Evolutionary conservation across 192 early-diverging fungal species (phyloP).

Genomic region (Dissophora ornata): DNA sequence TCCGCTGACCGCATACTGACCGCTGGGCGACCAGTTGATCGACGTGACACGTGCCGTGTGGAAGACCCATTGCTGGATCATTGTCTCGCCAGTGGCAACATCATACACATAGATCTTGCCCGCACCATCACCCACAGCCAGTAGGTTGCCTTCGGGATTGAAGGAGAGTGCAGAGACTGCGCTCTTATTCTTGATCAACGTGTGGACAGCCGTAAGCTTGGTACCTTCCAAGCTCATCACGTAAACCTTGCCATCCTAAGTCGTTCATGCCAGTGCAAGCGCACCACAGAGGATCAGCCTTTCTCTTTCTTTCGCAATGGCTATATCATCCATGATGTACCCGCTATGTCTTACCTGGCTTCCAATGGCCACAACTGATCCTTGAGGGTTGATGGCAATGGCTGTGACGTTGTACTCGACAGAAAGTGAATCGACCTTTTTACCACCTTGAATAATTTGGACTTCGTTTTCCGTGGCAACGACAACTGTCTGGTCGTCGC

Average conservation of each 20-base stretch:
- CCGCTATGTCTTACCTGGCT: constrained; percentile 65
- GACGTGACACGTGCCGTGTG: constrained; percentile 88
- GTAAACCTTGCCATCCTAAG: constrained; percentile 75
- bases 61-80: constrained; percentile 85
- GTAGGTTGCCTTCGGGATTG: constrained; percentile 75
- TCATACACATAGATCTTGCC: constrained; percentile 85
- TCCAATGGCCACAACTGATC: constrained; percentile 70
- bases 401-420: constrained; percentile 62
- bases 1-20: constrained; percentile 78
- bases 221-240: constrained; percentile 68
- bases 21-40: constrained; percentile 84
- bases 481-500: constrained; percentile 59
- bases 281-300: too few relatives aligned
- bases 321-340: too few relatives aligned
- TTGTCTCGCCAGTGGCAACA: constrained; percentile 58
- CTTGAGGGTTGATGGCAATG: constrained; percentile 66
- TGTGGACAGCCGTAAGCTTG: constrained; percentile 33
- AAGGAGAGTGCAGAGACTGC: constrained; percentile 84
- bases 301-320: too few relatives aligned
- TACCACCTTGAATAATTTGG: constrained; percentile 63
- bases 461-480: constrained; percentile 65
- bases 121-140: constrained; percentile 85
- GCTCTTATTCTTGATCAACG: constrained; percentile 62
- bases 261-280: too few relatives aligned
- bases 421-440: constrained; percentile 49